Evolutionary conservation across 129 eudicot species (phyloP), one percentile per base, ranked within the genome.

Genomic region (Logfia minima): DNA sequence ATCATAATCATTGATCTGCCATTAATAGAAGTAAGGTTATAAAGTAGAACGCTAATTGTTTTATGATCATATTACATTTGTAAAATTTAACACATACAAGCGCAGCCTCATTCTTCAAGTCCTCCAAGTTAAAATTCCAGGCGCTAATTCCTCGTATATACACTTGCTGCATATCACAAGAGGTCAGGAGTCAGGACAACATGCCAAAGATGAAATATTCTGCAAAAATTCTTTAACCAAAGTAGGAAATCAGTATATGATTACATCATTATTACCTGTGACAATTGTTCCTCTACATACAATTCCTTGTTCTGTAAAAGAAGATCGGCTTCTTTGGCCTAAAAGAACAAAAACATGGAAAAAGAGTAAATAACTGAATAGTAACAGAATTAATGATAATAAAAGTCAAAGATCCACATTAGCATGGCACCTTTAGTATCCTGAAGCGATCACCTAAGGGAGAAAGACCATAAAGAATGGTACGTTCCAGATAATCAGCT

Each of bases 121-220:
- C 98, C 82, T 93, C 98, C 83, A 93, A 84, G 80, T 93, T 87
- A 71, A 93, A 93, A 77, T 93, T 93, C 98, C 98, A 93, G 26
- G 95, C 96, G 26, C 98, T 93, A 71, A 93, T 88, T 58, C 98
- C 98, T 71, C 95, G 86, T 43, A 90, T 88, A 80, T 93, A 93
- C 75, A 90, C 98, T 90, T 90, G 90, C 98, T 93, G 96, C 89
- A 87, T 41, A 76, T 19, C 10, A 37, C 31, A 60, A 71, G 11
- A 51, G 35, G 31, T 56, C 62, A 51, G 22, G 7, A 10, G 4
- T 43, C 21, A 56, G 23, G 10, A 56, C 3, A 58, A 0, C 26
- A 19, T 58, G 22, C 9, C 21, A 6, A n/a, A 6, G 29, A 61
- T 43, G 35, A 63, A 0, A 72, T 17, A 45, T 35, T 34, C 23